Percentiles rank a stretch among this genome's conserved stretches.
phyloP scores from a whole-genome alignment of 768 basidiomycete genomes.

The Pholiota molesta region DNA sequence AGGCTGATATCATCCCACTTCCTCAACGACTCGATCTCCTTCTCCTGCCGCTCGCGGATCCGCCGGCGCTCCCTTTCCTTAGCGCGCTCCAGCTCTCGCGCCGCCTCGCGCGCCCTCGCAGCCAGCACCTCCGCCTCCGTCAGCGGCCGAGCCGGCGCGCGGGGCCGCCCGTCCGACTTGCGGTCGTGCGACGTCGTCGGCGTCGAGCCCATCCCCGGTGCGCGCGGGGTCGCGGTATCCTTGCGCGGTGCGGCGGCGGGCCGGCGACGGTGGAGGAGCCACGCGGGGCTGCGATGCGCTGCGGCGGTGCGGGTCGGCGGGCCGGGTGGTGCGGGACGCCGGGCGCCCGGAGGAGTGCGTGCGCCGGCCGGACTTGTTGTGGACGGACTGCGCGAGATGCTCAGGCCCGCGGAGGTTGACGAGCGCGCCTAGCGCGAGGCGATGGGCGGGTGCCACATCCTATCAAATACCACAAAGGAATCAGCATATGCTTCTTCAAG shows the following conservation, averaged over 20 bases:
- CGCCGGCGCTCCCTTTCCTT: slow-evolving; percentile 11
- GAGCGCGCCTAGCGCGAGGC: slow-evolving; percentile 42
- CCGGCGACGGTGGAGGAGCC: not conserved
- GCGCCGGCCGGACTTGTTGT: slow-evolving; percentile 6
- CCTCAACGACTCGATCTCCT: slow-evolving; percentile 20
- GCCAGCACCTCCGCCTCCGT: slow-evolving; percentile 1
- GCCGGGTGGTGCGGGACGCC: not conserved
- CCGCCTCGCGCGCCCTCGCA: not conserved
- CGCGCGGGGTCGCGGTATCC: not conserved
- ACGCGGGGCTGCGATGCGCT: slow-evolving; percentile 8
- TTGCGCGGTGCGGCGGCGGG: not conserved
- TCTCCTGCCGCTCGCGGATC: slow-evolving; percentile 5
- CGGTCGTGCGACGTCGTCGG: not conserved
- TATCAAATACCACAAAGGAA: slow-evolving; percentile 22
- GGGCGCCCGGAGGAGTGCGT: not conserved
- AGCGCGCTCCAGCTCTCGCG: not conserved
- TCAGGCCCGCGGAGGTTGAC: slow-evolving; percentile 47
- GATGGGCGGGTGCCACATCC: slow-evolving; percentile 42
- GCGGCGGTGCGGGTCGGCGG: slow-evolving; percentile 4
- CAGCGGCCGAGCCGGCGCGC: not conserved
- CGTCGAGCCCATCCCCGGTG: not conserved
- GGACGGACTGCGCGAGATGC: slow-evolving; percentile 30
- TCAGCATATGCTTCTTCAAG: not conserved
- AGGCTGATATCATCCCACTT: slow-evolving; percentile 25
- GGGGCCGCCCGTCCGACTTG: not conserved